A percentile compares a stretch with the other conserved stretches of the same genome.
Evolutionary conservation across 2,329 filamentous ascomycete genomes (phyloP).

Genomic region (Colletotrichum lindemuthianum): DNA sequence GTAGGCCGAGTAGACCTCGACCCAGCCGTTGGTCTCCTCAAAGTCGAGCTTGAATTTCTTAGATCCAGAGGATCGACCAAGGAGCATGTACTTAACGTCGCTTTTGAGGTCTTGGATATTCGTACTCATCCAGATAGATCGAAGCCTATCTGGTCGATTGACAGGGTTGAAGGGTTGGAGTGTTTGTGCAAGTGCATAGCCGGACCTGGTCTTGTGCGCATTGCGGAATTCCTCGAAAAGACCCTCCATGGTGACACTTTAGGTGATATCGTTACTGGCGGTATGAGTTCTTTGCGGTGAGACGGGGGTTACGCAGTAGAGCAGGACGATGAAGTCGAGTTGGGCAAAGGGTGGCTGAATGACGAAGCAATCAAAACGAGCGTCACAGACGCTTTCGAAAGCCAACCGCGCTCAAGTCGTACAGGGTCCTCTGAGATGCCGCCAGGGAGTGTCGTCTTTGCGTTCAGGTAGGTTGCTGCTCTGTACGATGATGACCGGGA

Average conservation of each 20-base stretch:
- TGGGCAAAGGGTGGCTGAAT: too few relatives aligned
- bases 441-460: slow-evolving; percentile 8
- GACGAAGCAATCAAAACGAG: background rate
- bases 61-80: slow-evolving; percentile 55
- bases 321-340: too few relatives aligned
- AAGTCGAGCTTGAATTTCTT: slow-evolving; percentile 65
- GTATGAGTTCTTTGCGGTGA: slow-evolving; percentile 1
- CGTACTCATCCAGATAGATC: slow-evolving; percentile 76
- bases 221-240: slow-evolving; percentile 79
- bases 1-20: slow-evolving; percentile 83
- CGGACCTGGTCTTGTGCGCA: slow-evolving; percentile 72
- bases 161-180: slow-evolving; percentile 76
- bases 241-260: slow-evolving; percentile 69
- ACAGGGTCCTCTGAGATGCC: background rate
- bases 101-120: slow-evolving; percentile 72
- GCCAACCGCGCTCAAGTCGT: too few relatives aligned
- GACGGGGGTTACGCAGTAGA: background rate
- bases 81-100: slow-evolving; percentile 78
- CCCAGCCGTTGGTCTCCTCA: slow-evolving; percentile 82
- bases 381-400: too few relatives aligned
- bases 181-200: slow-evolving; percentile 78
- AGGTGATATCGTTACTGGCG: background rate
- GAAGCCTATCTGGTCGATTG: slow-evolving; percentile 71
- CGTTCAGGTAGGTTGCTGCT: background rate
- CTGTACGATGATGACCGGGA: background rate